Base-by-base conservation (phyloP, 2,329 filamentous ascomycete species). In the Pochonia chlamydosporia region DNA sequence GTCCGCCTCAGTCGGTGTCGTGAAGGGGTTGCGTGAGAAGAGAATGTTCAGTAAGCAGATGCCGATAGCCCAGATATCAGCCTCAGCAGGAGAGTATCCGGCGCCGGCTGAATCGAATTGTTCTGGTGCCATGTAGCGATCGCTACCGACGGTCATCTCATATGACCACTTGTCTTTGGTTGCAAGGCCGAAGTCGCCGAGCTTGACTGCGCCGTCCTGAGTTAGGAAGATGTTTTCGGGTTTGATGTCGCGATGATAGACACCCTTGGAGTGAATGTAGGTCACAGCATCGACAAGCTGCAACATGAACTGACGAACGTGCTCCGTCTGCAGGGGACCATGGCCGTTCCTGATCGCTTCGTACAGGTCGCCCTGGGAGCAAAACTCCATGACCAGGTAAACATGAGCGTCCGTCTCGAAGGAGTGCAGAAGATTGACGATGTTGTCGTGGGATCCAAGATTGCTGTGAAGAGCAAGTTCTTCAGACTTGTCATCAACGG, bases 91-190 rank as follows among this genome's bases (percentile, higher is more conserved):
- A 47, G 89, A 92, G 71, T 99, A 99, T 50, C 93, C 93, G 53
- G 80, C 82, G 52, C 84, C 85, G 56, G 84, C 82, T 45, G 91
- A 90, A 65, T 97, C 92, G 60, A 93, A 97, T 68, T 99, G 93
- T 70, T 99, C 93, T 5, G 93, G 93, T 47, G 93, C 91, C 93
- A 99, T 99, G 73, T 99, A 99, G 47, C 93, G 89, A 64, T 99
- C 93, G 64, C 93, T 97, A 55, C 93, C 93, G 40, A 99, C 93
- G 52, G 88, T 93, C 53, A 86, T 85, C 73, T 99, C 93, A 59
- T 87, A 87, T 21, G 89, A 95, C 90, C 89, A 96, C 57, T 83
- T 76, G 52, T 95, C 89, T 6, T 83, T 87, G 10, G 92, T 96
- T 44, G 91, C 91, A 53, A 99, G 76, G 46, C 93, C 93, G 64